These are phyloP conservation scores for Penicillium sp. DNA, from an alignment of 2,329 filamentous ascomycete genomes.

Conservation along the genomic window DNA sequence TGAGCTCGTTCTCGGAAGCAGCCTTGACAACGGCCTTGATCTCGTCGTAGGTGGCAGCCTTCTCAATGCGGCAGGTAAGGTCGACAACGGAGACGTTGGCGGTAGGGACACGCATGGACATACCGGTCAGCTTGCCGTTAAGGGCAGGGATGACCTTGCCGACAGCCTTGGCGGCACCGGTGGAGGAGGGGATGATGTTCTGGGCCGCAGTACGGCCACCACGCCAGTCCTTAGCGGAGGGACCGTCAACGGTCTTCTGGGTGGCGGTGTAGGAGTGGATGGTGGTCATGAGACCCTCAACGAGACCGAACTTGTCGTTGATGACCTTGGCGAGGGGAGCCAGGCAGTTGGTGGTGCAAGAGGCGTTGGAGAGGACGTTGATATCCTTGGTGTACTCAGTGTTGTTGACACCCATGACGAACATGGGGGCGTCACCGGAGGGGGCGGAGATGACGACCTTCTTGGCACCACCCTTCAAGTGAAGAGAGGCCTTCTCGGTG, in stretches of 20 bases:
- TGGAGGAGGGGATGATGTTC: constrained; percentile 99
- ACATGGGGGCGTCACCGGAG: constrained; percentile 88
- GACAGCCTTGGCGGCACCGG: constrained; percentile 99
- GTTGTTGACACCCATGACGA: constrained; percentile 99
- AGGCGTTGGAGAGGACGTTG: constrained; percentile 97
- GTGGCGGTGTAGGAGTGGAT: constrained; percentile 99
- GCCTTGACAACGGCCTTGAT: constrained; percentile 93
- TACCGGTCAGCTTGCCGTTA: constrained; percentile 99
- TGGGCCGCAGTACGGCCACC: constrained; percentile 97
- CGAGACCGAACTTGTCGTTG: constrained; percentile 95
- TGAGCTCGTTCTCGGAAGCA: constrained; percentile 77
- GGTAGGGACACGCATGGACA: constrained; percentile 99
- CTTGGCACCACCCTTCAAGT: constrained; percentile 97
- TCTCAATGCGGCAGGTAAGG: constrained; percentile 91
- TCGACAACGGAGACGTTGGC: constrained; percentile 99
- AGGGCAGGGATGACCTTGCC: constrained; percentile 98
- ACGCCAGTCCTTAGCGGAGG: constrained; percentile 98
- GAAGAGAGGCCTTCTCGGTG: constrained; percentile 88
- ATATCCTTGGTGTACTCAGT: constrained; percentile 86
- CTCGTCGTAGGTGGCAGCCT: constrained; percentile 70
- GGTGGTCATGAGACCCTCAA: constrained; percentile 99
- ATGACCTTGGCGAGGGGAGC: constrained; percentile 99
- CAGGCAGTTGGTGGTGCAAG: constrained; percentile 99
- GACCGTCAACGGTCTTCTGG: constrained; percentile 98
- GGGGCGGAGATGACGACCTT: constrained; percentile 75